phyloP scores from a whole-genome alignment of 805 yeast species.

The Citeromyces matritensis region DNA sequence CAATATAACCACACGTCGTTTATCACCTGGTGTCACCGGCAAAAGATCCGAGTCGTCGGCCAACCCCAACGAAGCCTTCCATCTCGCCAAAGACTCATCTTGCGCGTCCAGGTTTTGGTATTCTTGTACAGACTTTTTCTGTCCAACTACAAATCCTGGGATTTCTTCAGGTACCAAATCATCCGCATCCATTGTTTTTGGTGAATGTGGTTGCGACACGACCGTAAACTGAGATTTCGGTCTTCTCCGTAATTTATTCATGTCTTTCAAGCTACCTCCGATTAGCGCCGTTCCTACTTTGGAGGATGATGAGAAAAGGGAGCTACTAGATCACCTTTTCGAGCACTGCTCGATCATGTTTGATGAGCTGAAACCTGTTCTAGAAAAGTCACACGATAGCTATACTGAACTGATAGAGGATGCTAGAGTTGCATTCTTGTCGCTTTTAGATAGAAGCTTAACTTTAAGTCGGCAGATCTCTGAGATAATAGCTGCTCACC shows the following conservation, averaged over 20 bases:
- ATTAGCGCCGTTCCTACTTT: constrained; percentile 9
- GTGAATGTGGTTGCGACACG: too few species aligned
- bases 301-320: constrained; percentile 13
- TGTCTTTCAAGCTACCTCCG: constrained; percentile 15
- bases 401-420: constrained; percentile 10
- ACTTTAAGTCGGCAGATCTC: constrained; percentile 1
- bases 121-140: constrained; percentile 71
- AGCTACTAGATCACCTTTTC: constrained; percentile 39
- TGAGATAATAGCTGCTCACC: constrained; percentile 79
- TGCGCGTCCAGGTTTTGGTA: constrained; percentile 75
- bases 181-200: constrained; percentile 16
- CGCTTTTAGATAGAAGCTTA: too few species aligned
- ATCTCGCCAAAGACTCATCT: constrained; percentile 78
- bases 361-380: constrained; percentile 15
- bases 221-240: too few species aligned
- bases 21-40: constrained; percentile 59
- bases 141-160: constrained; percentile 49
- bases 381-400: constrained; percentile 3
- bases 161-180: constrained; percentile 49
- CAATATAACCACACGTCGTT: constrained; percentile 62
- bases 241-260: not conserved
- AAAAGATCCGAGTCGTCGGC: constrained; percentile 32
- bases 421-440: too few species aligned
- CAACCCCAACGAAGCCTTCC: constrained; percentile 84
- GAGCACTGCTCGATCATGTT: constrained; percentile 40